Conservation (phyloP, 176 grass and related monocot species). For the Rhynchospora tenuis region DNA sequence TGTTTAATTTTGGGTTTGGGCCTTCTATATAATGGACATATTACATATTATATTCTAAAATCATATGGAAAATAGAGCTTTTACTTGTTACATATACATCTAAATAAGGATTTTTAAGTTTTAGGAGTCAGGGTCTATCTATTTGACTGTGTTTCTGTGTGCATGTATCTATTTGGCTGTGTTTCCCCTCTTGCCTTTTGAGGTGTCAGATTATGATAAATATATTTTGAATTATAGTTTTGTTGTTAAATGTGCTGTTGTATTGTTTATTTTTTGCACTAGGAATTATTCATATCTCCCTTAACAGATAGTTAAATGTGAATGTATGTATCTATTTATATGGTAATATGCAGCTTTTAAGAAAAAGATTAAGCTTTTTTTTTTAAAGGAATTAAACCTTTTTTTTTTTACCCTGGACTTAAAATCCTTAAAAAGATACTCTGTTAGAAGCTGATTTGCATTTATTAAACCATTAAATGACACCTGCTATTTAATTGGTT, state of each 20-base stretch:
- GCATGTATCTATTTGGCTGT: not conserved
- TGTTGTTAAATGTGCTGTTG: not conserved
- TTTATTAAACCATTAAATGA: too few species aligned
- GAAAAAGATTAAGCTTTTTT: too few species aligned
- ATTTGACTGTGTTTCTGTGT: not conserved
- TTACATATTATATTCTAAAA: not conserved
- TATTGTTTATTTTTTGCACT: not conserved
- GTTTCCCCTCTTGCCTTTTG: not conserved
- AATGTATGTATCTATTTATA: not conserved
- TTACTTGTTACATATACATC: not conserved
- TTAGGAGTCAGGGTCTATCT: not conserved
- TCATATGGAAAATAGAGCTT: not conserved
- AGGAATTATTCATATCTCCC: not conserved
- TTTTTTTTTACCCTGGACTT: too few species aligned
- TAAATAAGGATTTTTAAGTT: not conserved
- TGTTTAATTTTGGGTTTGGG: not conserved
- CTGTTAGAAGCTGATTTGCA: too few species aligned
- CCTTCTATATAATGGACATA: not conserved
- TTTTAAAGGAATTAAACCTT: too few species aligned
- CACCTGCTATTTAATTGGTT: not conserved
- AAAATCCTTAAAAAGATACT: too few species aligned
- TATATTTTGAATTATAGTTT: not conserved
- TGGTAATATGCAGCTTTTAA: not conserved
- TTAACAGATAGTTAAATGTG: not conserved
- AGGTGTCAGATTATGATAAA: not conserved